Evolutionary conservation across 257 asterid species (phyloP).

Genomic region (Petunia axillaris): DNA sequence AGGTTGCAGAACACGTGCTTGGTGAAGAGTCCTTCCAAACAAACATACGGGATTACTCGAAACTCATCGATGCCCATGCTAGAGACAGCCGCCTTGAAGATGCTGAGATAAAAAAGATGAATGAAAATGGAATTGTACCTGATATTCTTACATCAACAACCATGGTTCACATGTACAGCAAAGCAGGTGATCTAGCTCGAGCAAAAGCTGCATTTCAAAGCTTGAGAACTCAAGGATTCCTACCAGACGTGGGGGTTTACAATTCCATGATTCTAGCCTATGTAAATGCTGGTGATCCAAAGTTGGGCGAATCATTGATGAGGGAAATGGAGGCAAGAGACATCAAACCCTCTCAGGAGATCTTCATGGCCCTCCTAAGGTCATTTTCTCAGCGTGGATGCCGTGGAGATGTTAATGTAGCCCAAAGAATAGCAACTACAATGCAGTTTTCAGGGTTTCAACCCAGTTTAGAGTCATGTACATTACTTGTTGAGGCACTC

Average conservation of each 20-base stretch:
- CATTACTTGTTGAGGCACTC: conserved; percentile 66
- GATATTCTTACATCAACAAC: conserved; percentile 58
- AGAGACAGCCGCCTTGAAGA: conserved; percentile 56
- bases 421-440: conserved; percentile 45
- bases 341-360: conserved; percentile 57
- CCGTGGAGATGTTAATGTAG: conserved; percentile 41
- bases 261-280: conserved; percentile 69
- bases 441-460: conserved; percentile 60
- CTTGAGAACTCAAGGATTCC: conserved; percentile 56
- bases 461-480: conserved; percentile 52
- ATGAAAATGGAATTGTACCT: conserved; percentile 59
- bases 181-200: conserved; percentile 57
- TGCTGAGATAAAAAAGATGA: conserved; percentile 79
- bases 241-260: conserved; percentile 62
- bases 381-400: conserved; percentile 53
- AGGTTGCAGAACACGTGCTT: conserved; percentile 83
- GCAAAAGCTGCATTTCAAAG: conserved; percentile 59
- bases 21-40: conserved; percentile 75
- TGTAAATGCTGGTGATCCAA: conserved; percentile 61
- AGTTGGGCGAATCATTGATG: conserved; percentile 45
- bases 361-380: conserved; percentile 66
- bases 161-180: conserved; percentile 67
- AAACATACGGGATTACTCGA: conserved; percentile 69
- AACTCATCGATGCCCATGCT: conserved; percentile 62
- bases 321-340: conserved; percentile 63